Evolutionary conservation across 177 flowering plant genomes (phyloP).

Genomic region (Vitis hybrid): DNA sequence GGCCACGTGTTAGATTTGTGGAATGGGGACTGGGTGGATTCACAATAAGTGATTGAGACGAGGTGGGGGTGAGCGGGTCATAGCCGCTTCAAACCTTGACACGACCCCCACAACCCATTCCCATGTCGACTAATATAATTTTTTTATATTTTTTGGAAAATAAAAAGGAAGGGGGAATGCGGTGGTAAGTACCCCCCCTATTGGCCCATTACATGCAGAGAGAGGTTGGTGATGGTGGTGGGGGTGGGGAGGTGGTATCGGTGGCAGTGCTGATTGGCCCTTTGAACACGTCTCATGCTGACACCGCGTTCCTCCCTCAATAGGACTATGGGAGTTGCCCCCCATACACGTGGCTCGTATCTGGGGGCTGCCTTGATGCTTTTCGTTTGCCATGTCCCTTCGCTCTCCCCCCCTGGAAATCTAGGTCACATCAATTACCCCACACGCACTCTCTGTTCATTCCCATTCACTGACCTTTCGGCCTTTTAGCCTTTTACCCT

Average conservation of each 20-base stretch:
- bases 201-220: not conserved
- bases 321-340: not conserved
- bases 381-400: not conserved
- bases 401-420: not conserved
- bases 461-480: too few relatives aligned
- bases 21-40: not conserved
- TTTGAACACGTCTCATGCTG: too few relatives aligned
- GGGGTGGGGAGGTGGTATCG: too few relatives aligned
- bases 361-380: too few relatives aligned
- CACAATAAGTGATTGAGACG: conserved; percentile 6
- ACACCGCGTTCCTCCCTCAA: conserved; percentile 15
- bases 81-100: conserved; percentile 6
- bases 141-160: not conserved
- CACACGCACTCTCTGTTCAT: conserved; percentile 4
- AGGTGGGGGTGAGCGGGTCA: conserved; percentile 13
- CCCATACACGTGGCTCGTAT: conserved; percentile 4
- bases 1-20: conserved; percentile 20
- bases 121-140: not conserved
- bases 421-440: not conserved
- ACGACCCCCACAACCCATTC: conserved; percentile 3
- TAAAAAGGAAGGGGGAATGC: too few relatives aligned
- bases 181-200: too few relatives aligned
- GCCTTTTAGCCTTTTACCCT: too few relatives aligned
- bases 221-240: not conserved
- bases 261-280: too few relatives aligned